Evolutionary conservation across 805 yeast species (phyloP).

Genomic region (Candida khao-thaluensis): DNA sequence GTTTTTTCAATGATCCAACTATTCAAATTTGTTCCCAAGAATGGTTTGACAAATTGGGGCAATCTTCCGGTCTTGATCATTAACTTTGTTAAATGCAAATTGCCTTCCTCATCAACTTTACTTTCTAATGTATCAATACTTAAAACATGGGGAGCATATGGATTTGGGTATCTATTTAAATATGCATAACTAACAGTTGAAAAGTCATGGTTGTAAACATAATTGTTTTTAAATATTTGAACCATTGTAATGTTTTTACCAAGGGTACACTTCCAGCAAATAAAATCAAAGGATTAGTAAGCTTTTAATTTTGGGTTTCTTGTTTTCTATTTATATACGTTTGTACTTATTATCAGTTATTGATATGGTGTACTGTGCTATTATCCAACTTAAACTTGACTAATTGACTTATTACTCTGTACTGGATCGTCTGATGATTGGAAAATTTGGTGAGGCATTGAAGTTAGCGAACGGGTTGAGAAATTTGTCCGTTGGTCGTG

Average conservation of each 20-base stretch:
- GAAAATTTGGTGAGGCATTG: too few relatives aligned
- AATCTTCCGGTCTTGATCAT: slow-evolving; percentile 77
- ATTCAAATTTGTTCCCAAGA: slow-evolving; percentile 66
- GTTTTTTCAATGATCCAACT: slow-evolving; percentile 83
- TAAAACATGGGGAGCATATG: slow-evolving; percentile 80
- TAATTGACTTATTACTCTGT: too few relatives aligned
- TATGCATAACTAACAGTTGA: slow-evolving; percentile 73
- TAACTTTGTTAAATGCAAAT: slow-evolving; percentile 68
- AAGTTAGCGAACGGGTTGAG: too few relatives aligned
- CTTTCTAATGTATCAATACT: slow-evolving; percentile 76
- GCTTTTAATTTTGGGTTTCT: too few relatives aligned
- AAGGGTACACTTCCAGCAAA: too few relatives aligned
- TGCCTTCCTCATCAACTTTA: slow-evolving; percentile 58
- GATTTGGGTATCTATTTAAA: slow-evolving; percentile 63
- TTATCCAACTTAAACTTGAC: too few relatives aligned
- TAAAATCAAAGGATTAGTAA: too few relatives aligned
- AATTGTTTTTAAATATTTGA: slow-evolving; percentile 31
- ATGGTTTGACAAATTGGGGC: slow-evolving; percentile 76
- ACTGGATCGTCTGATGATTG: too few relatives aligned
- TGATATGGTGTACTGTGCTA: too few relatives aligned
- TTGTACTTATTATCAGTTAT: too few relatives aligned
- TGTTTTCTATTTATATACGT: too few relatives aligned
- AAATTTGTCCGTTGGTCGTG: too few relatives aligned
- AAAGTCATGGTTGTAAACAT: slow-evolving; percentile 49
- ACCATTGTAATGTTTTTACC: slow-evolving; percentile 33